Conservation (phyloP, 2,329 filamentous ascomycete species). For the Penicillium vulpinum region DNA sequence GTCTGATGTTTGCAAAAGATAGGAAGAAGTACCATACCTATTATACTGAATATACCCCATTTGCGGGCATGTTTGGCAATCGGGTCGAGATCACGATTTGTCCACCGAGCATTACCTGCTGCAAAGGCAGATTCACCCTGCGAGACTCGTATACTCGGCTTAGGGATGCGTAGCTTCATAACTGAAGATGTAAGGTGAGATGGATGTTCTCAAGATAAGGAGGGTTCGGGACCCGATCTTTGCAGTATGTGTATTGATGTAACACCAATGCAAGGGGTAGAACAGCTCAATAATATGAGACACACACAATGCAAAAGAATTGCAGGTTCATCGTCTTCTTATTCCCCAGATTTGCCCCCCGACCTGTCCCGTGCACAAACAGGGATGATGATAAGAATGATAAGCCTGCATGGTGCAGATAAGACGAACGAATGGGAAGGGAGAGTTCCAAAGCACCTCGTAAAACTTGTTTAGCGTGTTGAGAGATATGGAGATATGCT, state of each 20-base stretch:
- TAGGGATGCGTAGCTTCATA: conserved; percentile 31
- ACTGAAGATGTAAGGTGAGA: neutral
- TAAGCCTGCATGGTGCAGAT: neutral
- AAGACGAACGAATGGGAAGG: conserved; percentile 2
- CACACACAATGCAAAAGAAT: neutral
- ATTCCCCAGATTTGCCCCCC: conserved; percentile 2
- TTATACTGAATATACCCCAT: conserved; percentile 49
- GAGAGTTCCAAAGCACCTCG: neutral
- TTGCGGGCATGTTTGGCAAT: conserved; percentile 46
- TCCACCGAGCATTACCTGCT: conserved; percentile 46
- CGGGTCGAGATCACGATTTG: conserved; percentile 53
- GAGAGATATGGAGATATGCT: conserved; percentile 4
- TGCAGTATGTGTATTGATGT: neutral
- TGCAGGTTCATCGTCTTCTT: neutral
- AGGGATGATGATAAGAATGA: conserved; percentile 2
- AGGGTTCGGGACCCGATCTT: neutral
- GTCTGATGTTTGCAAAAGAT: neutral
- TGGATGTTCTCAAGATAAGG: neutral
- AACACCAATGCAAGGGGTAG: neutral
- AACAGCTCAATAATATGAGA: neutral
- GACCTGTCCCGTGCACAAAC: neutral
- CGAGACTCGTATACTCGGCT: conserved; percentile 46
- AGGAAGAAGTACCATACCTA: conserved; percentile 27
- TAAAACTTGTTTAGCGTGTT: neutral
- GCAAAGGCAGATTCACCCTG: conserved; percentile 51